Conservation (phyloP, 495 filamentous ascomycete species). For the Lindgomyces ingoldianus region DNA sequence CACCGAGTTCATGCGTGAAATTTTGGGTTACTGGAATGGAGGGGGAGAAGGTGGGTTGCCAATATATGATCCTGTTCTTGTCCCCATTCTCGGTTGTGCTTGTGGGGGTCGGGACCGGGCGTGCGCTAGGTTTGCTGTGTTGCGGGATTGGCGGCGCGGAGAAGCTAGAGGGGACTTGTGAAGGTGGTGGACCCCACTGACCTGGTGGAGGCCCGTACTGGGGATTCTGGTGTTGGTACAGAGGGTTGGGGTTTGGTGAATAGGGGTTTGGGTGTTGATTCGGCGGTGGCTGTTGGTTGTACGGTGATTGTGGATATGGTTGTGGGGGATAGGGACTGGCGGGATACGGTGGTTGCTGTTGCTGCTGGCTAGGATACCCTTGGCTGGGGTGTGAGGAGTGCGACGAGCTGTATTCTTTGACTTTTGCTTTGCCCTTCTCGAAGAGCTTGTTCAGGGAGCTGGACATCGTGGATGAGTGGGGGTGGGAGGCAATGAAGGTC, state of each 20-base stretch:
- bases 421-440: conserved; percentile 33
- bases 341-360: background rate
- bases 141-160: conserved; percentile 28
- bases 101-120: conserved; percentile 8
- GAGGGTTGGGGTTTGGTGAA: conserved; percentile 1
- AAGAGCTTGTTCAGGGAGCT: conserved; percentile 24
- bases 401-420: conserved; percentile 25
- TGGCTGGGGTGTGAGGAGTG: conserved; percentile 6
- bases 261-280: background rate
- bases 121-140: conserved; percentile 24
- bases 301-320: conserved; percentile 1
- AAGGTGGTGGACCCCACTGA: conserved; percentile 10
- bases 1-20: conserved; percentile 48
- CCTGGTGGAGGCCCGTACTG: conserved; percentile 12
- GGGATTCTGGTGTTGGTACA: conserved; percentile 9
- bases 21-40: conserved; percentile 42
- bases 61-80: conserved; percentile 39
- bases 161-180: conserved; percentile 7
- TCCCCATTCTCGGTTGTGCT: background rate
- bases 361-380: conserved; percentile 1
- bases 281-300: conserved; percentile 1
- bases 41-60: conserved; percentile 44
- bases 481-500: background rate
- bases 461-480: conserved; percentile 1
- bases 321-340: conserved; percentile 3